These are phyloP conservation scores for Isoetes taiwanensis DNA, from an alignment of 75 land plant genomes.

Conservation along the genomic window DNA sequence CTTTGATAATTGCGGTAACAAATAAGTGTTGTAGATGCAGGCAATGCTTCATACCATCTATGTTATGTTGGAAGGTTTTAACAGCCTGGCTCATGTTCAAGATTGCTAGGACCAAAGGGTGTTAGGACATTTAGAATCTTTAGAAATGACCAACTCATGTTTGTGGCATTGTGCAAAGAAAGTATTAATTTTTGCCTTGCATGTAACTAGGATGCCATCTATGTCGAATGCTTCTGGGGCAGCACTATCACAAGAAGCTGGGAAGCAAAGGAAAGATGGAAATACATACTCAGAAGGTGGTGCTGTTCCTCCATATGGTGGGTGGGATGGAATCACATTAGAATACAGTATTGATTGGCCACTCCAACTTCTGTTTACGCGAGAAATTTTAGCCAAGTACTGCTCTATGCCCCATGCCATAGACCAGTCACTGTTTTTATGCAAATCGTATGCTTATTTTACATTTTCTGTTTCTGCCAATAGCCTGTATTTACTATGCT, in stretches of 20 bases:
- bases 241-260: slow-evolving; percentile 18
- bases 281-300: slow-evolving; percentile 31
- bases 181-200: not conserved
- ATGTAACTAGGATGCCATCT: slow-evolving; percentile 69
- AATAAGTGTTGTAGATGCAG: too few species aligned
- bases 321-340: slow-evolving; percentile 92
- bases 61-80: too few species aligned
- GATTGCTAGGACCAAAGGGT: too few species aligned
- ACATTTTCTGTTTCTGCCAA: not conserved
- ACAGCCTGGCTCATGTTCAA: too few species aligned
- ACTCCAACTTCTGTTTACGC: slow-evolving; percentile 84
- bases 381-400: slow-evolving; percentile 87
- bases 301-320: slow-evolving; percentile 49
- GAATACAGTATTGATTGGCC: slow-evolving; percentile 97
- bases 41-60: too few species aligned
- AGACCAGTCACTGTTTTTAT: too few species aligned
- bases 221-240: slow-evolving; percentile 26
- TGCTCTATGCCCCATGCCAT: not conserved
- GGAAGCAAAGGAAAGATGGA: slow-evolving; percentile 32
- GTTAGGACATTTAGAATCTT: too few species aligned
- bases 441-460: not conserved
- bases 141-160: too few species aligned
- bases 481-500: not conserved
- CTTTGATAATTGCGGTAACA: too few species aligned
- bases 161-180: too few species aligned